These are phyloP conservation scores for Phytophthora tubulina DNA, from an alignment of 352 stramenopile species.

Conservation along the genomic window DNA sequence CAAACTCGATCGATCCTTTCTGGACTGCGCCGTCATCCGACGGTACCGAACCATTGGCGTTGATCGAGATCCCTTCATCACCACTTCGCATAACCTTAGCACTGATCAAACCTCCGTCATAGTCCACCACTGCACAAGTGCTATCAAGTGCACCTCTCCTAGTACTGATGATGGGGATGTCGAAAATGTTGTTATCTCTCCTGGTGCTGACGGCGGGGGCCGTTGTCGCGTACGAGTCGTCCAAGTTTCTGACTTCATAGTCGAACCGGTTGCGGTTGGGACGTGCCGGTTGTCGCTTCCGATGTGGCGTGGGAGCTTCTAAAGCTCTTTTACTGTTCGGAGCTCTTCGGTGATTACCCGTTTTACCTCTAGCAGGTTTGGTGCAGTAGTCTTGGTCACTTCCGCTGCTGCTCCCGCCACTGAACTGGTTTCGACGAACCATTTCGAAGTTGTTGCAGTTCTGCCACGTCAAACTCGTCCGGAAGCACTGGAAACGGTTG, in stretches of 20 bases:
- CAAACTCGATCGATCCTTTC: conserved; percentile 21
- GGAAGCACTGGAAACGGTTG: background rate
- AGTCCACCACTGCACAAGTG: conserved; percentile 42
- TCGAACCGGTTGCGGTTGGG: conserved; percentile 20
- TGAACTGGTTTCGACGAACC: conserved; percentile 27
- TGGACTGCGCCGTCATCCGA: conserved; percentile 12
- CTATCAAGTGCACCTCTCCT: conserved; percentile 34
- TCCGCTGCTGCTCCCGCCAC: conserved; percentile 2
- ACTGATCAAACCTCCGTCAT: conserved; percentile 34
- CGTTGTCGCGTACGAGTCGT: conserved; percentile 41
- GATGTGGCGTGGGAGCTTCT: conserved; percentile 14
- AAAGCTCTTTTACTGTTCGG: conserved; percentile 18
- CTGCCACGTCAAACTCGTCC: conserved; percentile 19
- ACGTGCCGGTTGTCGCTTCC: conserved; percentile 16
- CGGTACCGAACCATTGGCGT: conserved; percentile 20
- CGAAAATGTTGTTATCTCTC: conserved; percentile 28
- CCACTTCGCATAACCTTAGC: conserved; percentile 16
- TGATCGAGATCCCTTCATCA: conserved; percentile 13
- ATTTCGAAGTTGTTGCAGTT: conserved; percentile 22
- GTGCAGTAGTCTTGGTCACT: conserved; percentile 15
- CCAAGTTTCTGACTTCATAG: conserved; percentile 14
- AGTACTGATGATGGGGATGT: conserved; percentile 36
- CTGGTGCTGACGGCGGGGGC: conserved; percentile 25
- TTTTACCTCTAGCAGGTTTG: conserved; percentile 15
- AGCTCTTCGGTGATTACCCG: conserved; percentile 19